Base-by-base conservation (phyloP, 2,329 filamentous ascomycete species). In the Verticillium isaacii region DNA sequence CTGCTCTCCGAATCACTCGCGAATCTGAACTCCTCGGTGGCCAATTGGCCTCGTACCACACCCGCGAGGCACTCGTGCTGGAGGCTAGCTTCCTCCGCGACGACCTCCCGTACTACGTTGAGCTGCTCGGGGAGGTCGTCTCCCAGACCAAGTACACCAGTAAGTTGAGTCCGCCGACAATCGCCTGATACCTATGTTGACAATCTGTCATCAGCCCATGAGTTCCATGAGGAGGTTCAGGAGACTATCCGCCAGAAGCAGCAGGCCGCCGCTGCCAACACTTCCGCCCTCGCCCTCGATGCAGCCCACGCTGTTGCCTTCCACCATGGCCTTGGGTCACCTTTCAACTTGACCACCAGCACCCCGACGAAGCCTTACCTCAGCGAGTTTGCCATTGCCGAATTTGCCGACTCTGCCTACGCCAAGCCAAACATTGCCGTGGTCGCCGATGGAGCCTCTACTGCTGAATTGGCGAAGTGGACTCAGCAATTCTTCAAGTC, bases 21-120 rank as follows among this genome's bases (percentile, higher is more conserved):
- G 95, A 99, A 82, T 87, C 92, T 72, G 95, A 99, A 81, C 89
- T 99, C 65, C 88, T 99, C 67, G 95, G 96, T 75, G 92, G 92
- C 72, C 89, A 94, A 86, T 88, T 98, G 80, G 85, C 82, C 70
- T 84, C 94, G 68, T 92, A 91, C 78, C 93, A 97, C 81, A 93
- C 92, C 71, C 90, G 94, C 74, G 95, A 99, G 84, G 93, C 93
- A 74, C 82, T 99, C 66, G 88, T 99, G 64, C 82, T 99, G 72
- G 89, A 94, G 78, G 92, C 95, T 75, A 96, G 90, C 82, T 99
- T 99, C 85, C 87, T 99, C 68, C 89, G 92, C 75, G 89, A 95
- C 75, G 93, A 99, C 76, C 88, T 99, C 68, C 95, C 95, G 69
- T 99, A 98, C 86, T 99, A 97, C 78, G 87, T 93, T 72, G 95